Conservation (phyloP, 2,329 filamentous ascomycete species). For the Penicillium sp. region DNA sequence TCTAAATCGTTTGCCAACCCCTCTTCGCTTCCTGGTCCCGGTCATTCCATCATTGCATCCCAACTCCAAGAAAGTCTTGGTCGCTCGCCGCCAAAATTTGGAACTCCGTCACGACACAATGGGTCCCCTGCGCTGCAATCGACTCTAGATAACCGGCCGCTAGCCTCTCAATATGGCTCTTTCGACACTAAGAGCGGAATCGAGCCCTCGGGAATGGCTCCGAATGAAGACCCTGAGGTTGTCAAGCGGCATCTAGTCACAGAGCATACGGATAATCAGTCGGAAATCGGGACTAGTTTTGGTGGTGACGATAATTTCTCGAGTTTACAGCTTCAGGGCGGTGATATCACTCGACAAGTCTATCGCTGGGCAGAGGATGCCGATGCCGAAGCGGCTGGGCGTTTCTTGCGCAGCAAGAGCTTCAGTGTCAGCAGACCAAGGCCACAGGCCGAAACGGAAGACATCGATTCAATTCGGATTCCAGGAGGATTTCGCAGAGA, state of each 20-base stretch:
- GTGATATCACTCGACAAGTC: conserved; percentile 90
- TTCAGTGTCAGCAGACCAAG: conserved; percentile 76
- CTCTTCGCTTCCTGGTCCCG: conserved; percentile 69
- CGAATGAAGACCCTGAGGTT: conserved; percentile 86
- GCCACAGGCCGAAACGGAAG: conserved; percentile 74
- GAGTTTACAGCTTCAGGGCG: conserved; percentile 86
- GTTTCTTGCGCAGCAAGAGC: conserved; percentile 77
- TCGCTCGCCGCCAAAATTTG: conserved; percentile 43
- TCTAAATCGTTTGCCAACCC: conserved; percentile 56
- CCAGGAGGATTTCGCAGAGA: conserved; percentile 93
- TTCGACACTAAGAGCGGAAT: conserved; percentile 63
- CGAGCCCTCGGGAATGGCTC: conserved; percentile 42
- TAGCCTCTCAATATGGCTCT: conserved; percentile 78
- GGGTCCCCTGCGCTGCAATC: conserved; percentile 57
- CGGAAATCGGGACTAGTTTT: conserved; percentile 35
- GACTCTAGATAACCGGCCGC: conserved; percentile 49
- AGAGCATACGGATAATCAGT: conserved; percentile 34
- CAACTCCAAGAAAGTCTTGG: conserved; percentile 76
- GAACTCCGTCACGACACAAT: conserved; percentile 52
- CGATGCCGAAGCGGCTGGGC: conserved; percentile 59
- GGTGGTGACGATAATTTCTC: conserved; percentile 79
- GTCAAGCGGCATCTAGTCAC: conserved; percentile 80
- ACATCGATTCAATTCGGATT: conserved; percentile 87
- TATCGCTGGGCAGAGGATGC: conserved; percentile 96
- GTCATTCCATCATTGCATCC: conserved; percentile 82